Conservation (phyloP, 495 filamentous ascomycete genomes). For the Podospora appendiculata region DNA sequence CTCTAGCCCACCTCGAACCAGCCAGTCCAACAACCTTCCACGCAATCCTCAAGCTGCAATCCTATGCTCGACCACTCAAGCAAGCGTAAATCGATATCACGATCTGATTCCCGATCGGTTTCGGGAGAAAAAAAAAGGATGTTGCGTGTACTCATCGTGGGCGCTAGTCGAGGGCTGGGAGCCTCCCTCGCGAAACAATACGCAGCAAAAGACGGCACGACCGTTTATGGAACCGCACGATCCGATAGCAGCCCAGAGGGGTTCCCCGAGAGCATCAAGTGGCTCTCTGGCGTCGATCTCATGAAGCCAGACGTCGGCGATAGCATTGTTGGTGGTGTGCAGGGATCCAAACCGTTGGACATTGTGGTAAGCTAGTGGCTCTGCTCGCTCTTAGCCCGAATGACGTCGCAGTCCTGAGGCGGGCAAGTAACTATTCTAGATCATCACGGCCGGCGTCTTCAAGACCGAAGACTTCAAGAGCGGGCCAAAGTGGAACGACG, state of each 20-base stretch:
- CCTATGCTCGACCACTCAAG: no score
- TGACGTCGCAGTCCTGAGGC: no score
- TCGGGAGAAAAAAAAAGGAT: background rate
- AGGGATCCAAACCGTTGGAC: conserved; percentile 38
- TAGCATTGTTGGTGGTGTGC: conserved; percentile 37
- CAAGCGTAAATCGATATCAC: no score
- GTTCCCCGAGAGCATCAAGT: conserved; percentile 18
- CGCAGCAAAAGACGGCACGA: conserved; percentile 34
- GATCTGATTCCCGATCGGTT: no score
- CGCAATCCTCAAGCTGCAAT: no score
- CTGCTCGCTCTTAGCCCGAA: no score
- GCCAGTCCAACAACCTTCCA: no score
- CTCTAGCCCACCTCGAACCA: no score
- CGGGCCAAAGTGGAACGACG: conserved; percentile 54
- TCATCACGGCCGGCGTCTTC: conserved; percentile 65
- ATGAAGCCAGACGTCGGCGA: conserved; percentile 25
- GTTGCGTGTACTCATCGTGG: conserved; percentile 48
- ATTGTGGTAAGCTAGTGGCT: conserved; percentile 28
- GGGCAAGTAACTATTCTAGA: conserved; percentile 12
- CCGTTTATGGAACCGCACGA: conserved; percentile 54
- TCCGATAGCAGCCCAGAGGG: conserved; percentile 27
- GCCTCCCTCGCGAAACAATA: conserved; percentile 54
- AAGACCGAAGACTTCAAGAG: conserved; percentile 51
- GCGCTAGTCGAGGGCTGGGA: conserved; percentile 60
- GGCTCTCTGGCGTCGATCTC: conserved; percentile 35